These are phyloP conservation scores for Karstenula rhodostoma DNA, from an alignment of 2,329 filamentous ascomycete species.

Conservation along the genomic window DNA sequence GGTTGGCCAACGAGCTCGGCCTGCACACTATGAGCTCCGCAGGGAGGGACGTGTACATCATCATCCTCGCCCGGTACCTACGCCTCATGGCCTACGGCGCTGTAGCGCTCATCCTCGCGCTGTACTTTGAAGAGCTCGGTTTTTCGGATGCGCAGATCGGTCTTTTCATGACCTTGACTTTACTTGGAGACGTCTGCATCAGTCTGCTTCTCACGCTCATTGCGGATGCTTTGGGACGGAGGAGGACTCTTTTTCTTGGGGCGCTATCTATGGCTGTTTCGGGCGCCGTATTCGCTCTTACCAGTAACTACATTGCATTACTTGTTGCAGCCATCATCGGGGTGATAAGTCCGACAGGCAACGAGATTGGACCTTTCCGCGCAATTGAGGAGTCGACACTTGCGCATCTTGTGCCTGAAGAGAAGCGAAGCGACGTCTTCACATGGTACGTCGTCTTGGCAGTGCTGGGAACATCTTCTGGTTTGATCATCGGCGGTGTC, in stretches of 20 bases:
- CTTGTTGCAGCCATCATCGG: slow-evolving; percentile 48
- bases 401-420: slow-evolving; percentile 44
- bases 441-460: slow-evolving; percentile 53
- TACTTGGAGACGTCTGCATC: slow-evolving; percentile 49
- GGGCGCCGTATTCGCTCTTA: slow-evolving; percentile 46
- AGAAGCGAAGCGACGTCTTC: slow-evolving; percentile 46
- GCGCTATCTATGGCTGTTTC: slow-evolving; percentile 46
- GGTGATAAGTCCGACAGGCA: slow-evolving; percentile 50
- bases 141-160: slow-evolving; percentile 49
- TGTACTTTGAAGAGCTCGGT: slow-evolving; percentile 46
- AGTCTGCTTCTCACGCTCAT: slow-evolving; percentile 48
- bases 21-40: slow-evolving; percentile 37
- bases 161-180: slow-evolving; percentile 52
- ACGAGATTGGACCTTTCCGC: slow-evolving; percentile 53
- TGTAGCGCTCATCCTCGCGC: slow-evolving; percentile 46
- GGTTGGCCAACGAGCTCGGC: slow-evolving; percentile 41
- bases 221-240: slow-evolving; percentile 46
- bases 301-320: slow-evolving; percentile 40
- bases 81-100: slow-evolving; percentile 50
- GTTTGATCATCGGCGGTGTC: slow-evolving; percentile 47
- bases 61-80: slow-evolving; percentile 47
- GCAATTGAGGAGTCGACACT: slow-evolving; percentile 51
- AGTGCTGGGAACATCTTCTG: slow-evolving; percentile 46
- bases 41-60: slow-evolving; percentile 42
- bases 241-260: slow-evolving; percentile 45